Conservation (phyloP, 2,329 filamentous ascomycete species). For the Xylariaceae sp. region DNA sequence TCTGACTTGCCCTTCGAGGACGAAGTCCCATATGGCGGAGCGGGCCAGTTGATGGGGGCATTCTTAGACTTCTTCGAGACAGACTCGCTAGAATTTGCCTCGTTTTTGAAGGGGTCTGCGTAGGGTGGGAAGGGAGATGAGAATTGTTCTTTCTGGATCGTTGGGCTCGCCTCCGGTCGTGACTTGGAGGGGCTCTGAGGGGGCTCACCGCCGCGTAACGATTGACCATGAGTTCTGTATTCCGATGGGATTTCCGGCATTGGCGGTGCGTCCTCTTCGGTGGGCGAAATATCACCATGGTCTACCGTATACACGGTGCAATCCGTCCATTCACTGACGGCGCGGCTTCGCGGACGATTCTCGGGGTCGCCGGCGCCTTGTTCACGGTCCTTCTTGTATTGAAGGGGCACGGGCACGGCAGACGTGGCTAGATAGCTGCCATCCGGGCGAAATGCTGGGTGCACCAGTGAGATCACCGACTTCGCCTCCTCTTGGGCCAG, state of each 20-base stretch:
- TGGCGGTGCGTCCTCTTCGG: constrained; percentile 15
- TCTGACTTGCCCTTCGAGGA: constrained; percentile 1
- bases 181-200: no score
- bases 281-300: background rate
- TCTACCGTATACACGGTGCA: constrained; percentile 21
- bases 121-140: background rate
- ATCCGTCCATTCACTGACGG: constrained; percentile 24
- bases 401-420: constrained; percentile 22
- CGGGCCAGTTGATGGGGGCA: constrained; percentile 15
- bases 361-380: background rate
- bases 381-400: constrained; percentile 11
- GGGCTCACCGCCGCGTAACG: no score
- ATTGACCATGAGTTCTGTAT: background rate
- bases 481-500: constrained; percentile 14
- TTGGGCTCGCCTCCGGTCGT: background rate
- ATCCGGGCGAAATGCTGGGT: constrained; percentile 26
- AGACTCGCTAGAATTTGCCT: background rate
- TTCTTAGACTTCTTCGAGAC: background rate
- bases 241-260: constrained; percentile 23
- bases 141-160: background rate
- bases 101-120: background rate
- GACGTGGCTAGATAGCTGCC: constrained; percentile 12
- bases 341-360: background rate
- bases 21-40: constrained; percentile 10
- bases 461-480: constrained; percentile 25